Evolutionary conservation across 2,329 filamentous ascomycete species (phyloP), one percentile per base, ranked within the genome.

Genomic region (Nannizzia gypsea): DNA sequence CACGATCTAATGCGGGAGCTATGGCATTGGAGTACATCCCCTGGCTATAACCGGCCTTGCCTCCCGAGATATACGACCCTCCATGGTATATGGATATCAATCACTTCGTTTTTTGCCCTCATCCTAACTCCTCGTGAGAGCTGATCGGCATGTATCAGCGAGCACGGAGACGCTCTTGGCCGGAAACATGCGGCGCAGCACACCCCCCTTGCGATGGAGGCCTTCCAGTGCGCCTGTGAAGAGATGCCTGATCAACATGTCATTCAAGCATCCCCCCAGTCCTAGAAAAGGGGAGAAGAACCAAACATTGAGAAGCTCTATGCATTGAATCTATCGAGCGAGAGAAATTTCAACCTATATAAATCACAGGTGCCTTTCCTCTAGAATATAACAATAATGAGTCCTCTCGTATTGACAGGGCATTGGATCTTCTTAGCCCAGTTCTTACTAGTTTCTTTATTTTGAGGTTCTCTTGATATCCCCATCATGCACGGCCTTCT

Each of bases 51-150:
- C n/a, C 38, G 38, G 38, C 38, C 15, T 42, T 42, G 38, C 38
- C n/a, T 42, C n/a, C 38, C 38, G 38, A 42, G n/a, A 20, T 42
- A 42, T 42, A 42, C 38, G 9, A 36, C 13, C 13, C 9, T 36
- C 31, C 9, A 36, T 8, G 31, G 13, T 36, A 36, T 11, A 36
- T 99, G 96, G 71, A 89, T 92, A 22, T 77, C 99, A 38, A 74
- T 97, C 31, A 93, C 93, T 3, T 54, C 24, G n/a, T n/a, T 2
- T 34, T 28, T 26, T 24, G 26, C 17, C 26, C 9, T 15, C 15
- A 34, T 54, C 26, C n/a, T 54, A 13, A n/a, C 34, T 15, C 26
- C n/a, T 20, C n/a, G 17, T 28, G 15, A 31, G 6, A 54, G 26
- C 50, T 28, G 50, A 54, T 54, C 50, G 20, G 50, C 50, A 54